Evolutionary conservation across 495 filamentous ascomycete genomes (phyloP).

Genomic region (Clohesyomyces aquaticus): DNA sequence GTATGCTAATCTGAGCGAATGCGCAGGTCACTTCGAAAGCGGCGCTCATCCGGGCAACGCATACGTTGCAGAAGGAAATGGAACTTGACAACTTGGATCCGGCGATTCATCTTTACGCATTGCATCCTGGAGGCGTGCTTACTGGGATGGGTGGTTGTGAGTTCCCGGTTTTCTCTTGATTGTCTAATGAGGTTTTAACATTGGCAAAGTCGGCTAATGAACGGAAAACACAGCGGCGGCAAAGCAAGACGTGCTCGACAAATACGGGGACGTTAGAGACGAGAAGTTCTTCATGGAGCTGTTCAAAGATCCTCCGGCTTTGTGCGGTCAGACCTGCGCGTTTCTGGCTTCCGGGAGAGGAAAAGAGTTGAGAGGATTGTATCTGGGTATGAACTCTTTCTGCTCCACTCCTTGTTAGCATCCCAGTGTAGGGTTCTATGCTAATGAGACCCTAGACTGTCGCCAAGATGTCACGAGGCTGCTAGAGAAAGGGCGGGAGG

Average conservation of each 20-base stretch:
- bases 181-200: neutral
- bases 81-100: slow-evolving; percentile 22
- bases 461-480: slow-evolving; percentile 27
- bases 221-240: slow-evolving; percentile 4
- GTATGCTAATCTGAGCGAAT: neutral
- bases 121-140: slow-evolving; percentile 29
- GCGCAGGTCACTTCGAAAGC: slow-evolving; percentile 18
- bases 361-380: slow-evolving; percentile 20
- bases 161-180: neutral
- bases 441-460: slow-evolving; percentile 16
- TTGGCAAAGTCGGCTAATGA: neutral
- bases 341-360: slow-evolving; percentile 23
- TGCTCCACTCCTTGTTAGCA: no score
- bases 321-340: slow-evolving; percentile 32
- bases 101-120: slow-evolving; percentile 20
- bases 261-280: slow-evolving; percentile 25
- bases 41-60: slow-evolving; percentile 23
- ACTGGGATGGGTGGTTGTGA: slow-evolving; percentile 26
- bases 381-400: slow-evolving; percentile 13
- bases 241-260: slow-evolving; percentile 19
- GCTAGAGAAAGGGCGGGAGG: slow-evolving; percentile 17
- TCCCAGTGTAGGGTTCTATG: neutral
- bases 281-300: slow-evolving; percentile 26
- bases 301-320: slow-evolving; percentile 23
- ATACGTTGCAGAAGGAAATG: slow-evolving; percentile 28